Evolutionary conservation across 305 asterid species (phyloP).

Genomic region (Galium porrigens): DNA sequence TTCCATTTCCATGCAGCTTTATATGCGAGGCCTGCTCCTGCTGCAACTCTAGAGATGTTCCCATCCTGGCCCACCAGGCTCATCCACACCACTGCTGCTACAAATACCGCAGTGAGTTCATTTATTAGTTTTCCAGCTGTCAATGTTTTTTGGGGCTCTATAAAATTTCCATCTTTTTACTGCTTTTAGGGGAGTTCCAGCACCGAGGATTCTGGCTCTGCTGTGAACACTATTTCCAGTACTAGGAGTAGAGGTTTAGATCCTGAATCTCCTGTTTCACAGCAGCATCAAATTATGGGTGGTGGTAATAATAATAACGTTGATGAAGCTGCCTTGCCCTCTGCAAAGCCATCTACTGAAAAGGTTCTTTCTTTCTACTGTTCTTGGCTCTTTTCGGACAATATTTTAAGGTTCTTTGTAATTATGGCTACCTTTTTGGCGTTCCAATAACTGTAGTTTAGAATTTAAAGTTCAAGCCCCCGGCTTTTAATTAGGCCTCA

Average conservation of each 20-base stretch:
- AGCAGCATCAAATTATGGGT: slow-evolving; percentile 29
- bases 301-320: slow-evolving; percentile 12
- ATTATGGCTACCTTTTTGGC: slow-evolving; percentile 31
- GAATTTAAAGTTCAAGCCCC: neutral
- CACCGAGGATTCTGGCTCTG: slow-evolving; percentile 55
- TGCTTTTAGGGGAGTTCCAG: slow-evolving; percentile 57
- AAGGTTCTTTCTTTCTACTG: slow-evolving; percentile 31
- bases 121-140: neutral
- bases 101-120: neutral
- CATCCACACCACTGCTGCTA: slow-evolving; percentile 27
- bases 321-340: slow-evolving; percentile 9
- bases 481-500: slow-evolving; percentile 15
- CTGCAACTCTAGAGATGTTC: slow-evolving; percentile 89
- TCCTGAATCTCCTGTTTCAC: slow-evolving; percentile 50
- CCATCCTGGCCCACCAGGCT: slow-evolving; percentile 88
- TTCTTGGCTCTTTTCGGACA: slow-evolving; percentile 9
- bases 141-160: neutral
- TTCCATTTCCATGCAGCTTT: slow-evolving; percentile 66
- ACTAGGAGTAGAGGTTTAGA: slow-evolving; percentile 25
- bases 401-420: slow-evolving; percentile 25
- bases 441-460: slow-evolving; percentile 48
- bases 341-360: slow-evolving; percentile 35
- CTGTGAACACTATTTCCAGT: slow-evolving; percentile 37
- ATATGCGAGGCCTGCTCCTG: slow-evolving; percentile 63
- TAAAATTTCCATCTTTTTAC: neutral